A percentile compares a stretch with the other conserved stretches of the same genome.
phyloP scores from a whole-genome alignment of 495 filamentous ascomycete genomes.

The Extremus antarcticus region DNA sequence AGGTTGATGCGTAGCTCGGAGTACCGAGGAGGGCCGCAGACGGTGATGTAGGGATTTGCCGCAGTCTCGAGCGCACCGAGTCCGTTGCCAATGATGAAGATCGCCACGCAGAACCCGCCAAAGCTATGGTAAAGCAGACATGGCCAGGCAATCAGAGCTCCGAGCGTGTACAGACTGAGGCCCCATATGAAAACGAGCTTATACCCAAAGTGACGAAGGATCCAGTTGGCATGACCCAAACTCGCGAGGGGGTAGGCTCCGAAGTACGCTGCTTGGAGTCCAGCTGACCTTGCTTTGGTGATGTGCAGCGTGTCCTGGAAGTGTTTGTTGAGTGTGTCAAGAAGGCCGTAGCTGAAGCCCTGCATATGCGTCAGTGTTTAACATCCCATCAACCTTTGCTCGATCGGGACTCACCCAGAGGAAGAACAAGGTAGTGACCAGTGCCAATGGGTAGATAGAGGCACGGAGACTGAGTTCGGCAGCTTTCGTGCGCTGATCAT shows the following conservation, averaged over 20 bases:
- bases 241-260: conserved; percentile 52
- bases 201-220: conserved; percentile 19
- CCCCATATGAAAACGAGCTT: conserved; percentile 23
- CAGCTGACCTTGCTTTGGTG: conserved; percentile 37
- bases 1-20: conserved; percentile 55
- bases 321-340: conserved; percentile 30
- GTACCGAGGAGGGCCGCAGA: conserved; percentile 56
- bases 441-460: conserved; percentile 29
- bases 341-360: conserved; percentile 33
- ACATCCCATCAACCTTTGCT: neutral
- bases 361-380: neutral
- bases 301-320: conserved; percentile 28
- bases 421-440: conserved; percentile 34
- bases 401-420: conserved; percentile 21
- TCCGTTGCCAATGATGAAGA: conserved; percentile 61
- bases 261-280: conserved; percentile 55
- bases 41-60: conserved; percentile 55
- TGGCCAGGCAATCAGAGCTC: conserved; percentile 54
- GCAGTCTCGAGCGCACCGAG: conserved; percentile 62
- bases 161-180: conserved; percentile 50
- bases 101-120: conserved; percentile 56
- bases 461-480: conserved; percentile 18
- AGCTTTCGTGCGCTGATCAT: conserved; percentile 11
- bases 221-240: conserved; percentile 46
- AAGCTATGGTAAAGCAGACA: conserved; percentile 48